Base-by-base conservation (phyloP, 495 filamentous ascomycete genomes). In the Alectoria sarmentosa region DNA sequence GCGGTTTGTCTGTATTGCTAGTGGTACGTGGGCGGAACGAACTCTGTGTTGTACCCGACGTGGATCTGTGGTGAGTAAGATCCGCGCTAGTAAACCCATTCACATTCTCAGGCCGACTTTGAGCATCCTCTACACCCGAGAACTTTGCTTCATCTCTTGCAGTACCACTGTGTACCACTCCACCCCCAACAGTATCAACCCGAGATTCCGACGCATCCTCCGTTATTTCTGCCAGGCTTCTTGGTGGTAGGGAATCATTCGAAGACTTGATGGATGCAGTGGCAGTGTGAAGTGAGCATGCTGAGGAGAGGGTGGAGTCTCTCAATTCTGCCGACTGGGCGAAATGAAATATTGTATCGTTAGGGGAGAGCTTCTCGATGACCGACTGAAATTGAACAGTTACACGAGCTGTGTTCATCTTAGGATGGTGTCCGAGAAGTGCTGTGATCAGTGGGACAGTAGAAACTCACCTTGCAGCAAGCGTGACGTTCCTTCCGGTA, bases 321-420 rank as follows among this genome's bases (percentile, higher is more conserved):
- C 84, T 91, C 66, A 98, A 82, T 46, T 95, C 91, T 68, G 89
- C 86, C 15, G 91, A 77, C 38, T 82, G 75, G 30, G 86, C 77
- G 60, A 96, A 87, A 30, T 84, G 77, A 71, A 96, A 89, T 23
- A 86, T 82, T 6, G 90, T 90, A 72, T 98, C 93, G 75, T 92
- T 88, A 3, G 92, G 93, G 48, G 87, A 84, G 74, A 96, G 96
- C 61, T 85, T 87, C 68, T 98, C 92, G 56, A 86, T 83, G 56
- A 98, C 77, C 38, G 90, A 86, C 64, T 89, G 88, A 71, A 96
- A 96, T 73, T 98, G 95, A 13, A 98, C 94, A n/a, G 90, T 84
- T 34, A 90, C 90, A 67, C 94, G 92, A 61, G 92, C 94, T 98
- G 67, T 58, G 14, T n/a, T 34, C 30, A 46, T 57, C 37, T 63